These are phyloP conservation scores for Calonectria henricotiae DNA, from an alignment of 2,329 filamentous ascomycete species.

Conservation along the genomic window DNA sequence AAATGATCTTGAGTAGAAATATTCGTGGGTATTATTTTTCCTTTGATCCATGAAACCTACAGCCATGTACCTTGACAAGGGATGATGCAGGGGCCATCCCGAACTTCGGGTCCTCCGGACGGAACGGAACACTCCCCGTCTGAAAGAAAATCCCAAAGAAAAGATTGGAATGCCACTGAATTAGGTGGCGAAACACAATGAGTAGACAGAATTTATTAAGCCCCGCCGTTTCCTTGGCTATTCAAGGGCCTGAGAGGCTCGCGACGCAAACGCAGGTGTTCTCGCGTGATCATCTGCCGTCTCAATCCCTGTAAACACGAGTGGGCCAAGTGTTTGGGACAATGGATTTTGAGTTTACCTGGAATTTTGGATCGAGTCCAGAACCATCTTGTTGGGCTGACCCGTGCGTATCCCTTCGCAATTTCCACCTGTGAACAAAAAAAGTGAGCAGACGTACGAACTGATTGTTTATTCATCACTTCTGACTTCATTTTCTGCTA, in stretches of 20 bases:
- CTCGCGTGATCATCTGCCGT: too few species aligned
- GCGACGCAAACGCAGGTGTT: background rate
- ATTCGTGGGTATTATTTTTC: conserved; percentile 21
- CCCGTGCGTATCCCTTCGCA: conserved; percentile 1
- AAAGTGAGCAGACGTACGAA: background rate
- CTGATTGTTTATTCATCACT: background rate
- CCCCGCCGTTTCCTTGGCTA: background rate
- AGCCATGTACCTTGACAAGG: background rate
- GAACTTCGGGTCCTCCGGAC: conserved; percentile 4
- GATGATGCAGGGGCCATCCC: conserved; percentile 17
- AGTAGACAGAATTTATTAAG: background rate
- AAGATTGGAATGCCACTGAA: background rate
- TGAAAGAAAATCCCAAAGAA: too few species aligned
- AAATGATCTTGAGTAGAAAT: background rate
- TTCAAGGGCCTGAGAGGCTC: background rate
- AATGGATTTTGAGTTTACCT: conserved; percentile 9
- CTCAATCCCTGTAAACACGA: background rate
- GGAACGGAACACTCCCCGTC: background rate
- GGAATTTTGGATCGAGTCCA: background rate
- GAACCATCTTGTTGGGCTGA: background rate
- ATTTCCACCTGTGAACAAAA: background rate
- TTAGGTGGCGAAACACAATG: rapidly evolving
- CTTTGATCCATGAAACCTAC: conserved; percentile 7
- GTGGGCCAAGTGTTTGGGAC: conserved; percentile 4
- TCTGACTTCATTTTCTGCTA: background rate